Percentiles rank a stretch among this genome's conserved stretches.
Evolutionary conservation across 2,329 filamentous ascomycete genomes (phyloP).

Genomic region (Pestalotiopsis sp.): DNA sequence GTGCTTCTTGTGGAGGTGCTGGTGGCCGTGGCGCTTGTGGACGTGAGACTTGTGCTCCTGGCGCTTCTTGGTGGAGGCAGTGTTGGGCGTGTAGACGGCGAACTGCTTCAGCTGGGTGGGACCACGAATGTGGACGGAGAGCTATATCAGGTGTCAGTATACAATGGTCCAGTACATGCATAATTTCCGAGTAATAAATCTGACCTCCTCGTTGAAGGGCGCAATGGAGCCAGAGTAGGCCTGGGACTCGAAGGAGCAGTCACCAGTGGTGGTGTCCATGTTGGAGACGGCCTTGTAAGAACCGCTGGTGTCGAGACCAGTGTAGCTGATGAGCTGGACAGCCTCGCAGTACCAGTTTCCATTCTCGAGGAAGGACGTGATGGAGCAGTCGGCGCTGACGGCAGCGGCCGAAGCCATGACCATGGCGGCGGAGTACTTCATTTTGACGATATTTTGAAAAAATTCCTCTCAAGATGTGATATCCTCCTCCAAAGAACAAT

Average conservation of each 20-base stretch:
- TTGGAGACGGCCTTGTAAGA: constrained; percentile 65
- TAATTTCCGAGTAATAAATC: constrained; percentile 28
- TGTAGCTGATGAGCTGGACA: constrained; percentile 70
- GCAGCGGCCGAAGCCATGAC: constrained; percentile 16
- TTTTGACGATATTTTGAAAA: constrained; percentile 2
- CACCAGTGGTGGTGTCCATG: constrained; percentile 56
- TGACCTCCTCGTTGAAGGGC: constrained; percentile 72
- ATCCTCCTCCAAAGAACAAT: neutral
- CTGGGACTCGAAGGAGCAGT: constrained; percentile 56
- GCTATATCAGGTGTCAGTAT: constrained; percentile 42
- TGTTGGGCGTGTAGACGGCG: constrained; percentile 67
- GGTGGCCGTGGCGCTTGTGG: constrained; percentile 49
- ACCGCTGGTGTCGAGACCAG: constrained; percentile 61
- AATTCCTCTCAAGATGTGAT: neutral
- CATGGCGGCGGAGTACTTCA: constrained; percentile 19
- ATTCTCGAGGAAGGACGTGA: constrained; percentile 34
- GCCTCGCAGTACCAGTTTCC: constrained; percentile 70
- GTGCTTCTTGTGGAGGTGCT: constrained; percentile 52
- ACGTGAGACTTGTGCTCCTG: constrained; percentile 30
- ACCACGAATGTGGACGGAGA: constrained; percentile 74
- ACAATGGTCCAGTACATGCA: neutral
- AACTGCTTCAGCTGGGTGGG: constrained; percentile 69
- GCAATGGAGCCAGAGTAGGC: constrained; percentile 64
- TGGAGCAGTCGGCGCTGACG: constrained; percentile 16
- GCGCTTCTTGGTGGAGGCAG: constrained; percentile 44